These are phyloP conservation scores for Sapria himalayana DNA, from an alignment of 345 rosid genomes.

Conservation along the genomic window DNA sequence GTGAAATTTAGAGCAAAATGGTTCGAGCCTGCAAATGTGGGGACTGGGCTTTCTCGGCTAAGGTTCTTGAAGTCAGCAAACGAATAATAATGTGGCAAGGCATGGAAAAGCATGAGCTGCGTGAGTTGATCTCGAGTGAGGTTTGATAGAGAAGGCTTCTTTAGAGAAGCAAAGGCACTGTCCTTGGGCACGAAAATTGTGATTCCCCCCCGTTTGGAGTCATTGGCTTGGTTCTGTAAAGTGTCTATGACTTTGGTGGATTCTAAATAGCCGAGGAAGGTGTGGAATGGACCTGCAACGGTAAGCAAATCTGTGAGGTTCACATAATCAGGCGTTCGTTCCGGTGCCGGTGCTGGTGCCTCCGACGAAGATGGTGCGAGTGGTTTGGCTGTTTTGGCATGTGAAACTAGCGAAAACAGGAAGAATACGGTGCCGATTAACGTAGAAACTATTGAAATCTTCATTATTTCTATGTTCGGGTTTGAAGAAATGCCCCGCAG, in stretches of 20 bases:
- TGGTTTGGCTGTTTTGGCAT: constrained; percentile 40
- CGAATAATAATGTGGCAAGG: constrained; percentile 47
- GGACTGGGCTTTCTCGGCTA: constrained; percentile 33
- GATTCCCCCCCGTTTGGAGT: constrained; percentile 61
- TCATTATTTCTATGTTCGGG: constrained; percentile 16
- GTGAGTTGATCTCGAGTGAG: constrained; percentile 55
- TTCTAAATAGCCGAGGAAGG: constrained; percentile 44
- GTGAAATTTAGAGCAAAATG: constrained; percentile 48
- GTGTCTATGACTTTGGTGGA: constrained; percentile 66
- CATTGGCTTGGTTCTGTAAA: constrained; percentile 81
- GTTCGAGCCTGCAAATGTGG: constrained; percentile 45
- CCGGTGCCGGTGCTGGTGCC: constrained; percentile 62
- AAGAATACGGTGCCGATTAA: constrained; percentile 15
- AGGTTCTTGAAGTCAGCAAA: constrained; percentile 70
- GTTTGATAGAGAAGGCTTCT: constrained; percentile 43
- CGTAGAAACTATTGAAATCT: constrained; percentile 16
- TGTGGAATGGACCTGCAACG: constrained; percentile 69
- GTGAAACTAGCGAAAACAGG: constrained; percentile 14
- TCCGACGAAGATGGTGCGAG: constrained; percentile 25
- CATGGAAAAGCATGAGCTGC: constrained; percentile 67
- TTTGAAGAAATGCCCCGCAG: background rate
- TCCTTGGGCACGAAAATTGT: constrained; percentile 84
- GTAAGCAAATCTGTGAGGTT: constrained; percentile 58
- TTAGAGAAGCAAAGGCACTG: constrained; percentile 50
- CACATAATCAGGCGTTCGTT: constrained; percentile 43